Conservation (phyloP, 148 eudicot genomes). For the Polygonum aviculare region DNA sequence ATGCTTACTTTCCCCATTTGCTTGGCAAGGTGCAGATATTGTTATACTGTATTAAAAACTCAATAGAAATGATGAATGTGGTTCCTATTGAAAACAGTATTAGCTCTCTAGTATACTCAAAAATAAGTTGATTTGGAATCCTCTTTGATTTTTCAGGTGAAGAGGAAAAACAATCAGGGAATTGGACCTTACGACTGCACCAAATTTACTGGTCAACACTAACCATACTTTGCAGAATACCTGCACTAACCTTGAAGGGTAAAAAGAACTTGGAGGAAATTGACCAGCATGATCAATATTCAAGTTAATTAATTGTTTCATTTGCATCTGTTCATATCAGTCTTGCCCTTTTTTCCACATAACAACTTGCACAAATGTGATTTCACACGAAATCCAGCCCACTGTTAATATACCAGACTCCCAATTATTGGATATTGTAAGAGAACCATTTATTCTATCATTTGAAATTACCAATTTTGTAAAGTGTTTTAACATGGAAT, state of each 20-base stretch:
- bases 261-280: slow-evolving; percentile 1
- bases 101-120: neutral
- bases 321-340: neutral
- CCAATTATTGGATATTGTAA: neutral
- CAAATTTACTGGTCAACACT: slow-evolving; percentile 30
- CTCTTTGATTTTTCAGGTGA: slow-evolving; percentile 55
- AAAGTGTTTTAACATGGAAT: neutral
- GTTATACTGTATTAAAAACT: neutral
- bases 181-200: slow-evolving; percentile 93
- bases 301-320: neutral
- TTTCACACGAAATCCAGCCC: neutral
- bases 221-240: neutral
- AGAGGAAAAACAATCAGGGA: slow-evolving; percentile 46
- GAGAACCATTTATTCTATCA: neutral
- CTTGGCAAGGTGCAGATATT: neutral
- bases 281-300: neutral
- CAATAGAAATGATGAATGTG: neutral
- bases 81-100: neutral
- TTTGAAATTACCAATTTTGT: neutral
- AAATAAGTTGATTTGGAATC: neutral
- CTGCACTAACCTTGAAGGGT: slow-evolving; percentile 3
- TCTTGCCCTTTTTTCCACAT: neutral
- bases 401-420: neutral
- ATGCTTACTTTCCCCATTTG: neutral
- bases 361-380: slow-evolving; percentile 6